phyloP scores from a whole-genome alignment of 352 stramenopile genomes.

The Phytophthora crassamura region DNA sequence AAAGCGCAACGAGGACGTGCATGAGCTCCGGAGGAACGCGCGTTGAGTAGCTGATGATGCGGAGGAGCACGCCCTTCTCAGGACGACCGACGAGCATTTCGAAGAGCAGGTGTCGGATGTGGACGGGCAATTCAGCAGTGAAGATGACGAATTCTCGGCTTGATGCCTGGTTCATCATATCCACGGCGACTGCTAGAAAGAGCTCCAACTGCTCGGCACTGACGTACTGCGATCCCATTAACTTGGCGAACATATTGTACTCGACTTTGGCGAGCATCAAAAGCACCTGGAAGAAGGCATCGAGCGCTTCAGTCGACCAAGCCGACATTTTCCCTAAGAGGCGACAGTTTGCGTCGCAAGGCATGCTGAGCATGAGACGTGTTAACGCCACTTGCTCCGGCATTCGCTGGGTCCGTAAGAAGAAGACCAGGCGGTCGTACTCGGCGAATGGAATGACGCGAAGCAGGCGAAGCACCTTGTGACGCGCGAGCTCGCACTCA shows the following conservation, averaged over 20 bases:
- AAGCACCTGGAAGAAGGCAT: slow-evolving; percentile 73
- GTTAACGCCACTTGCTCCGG: slow-evolving; percentile 64
- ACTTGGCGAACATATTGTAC: slow-evolving; percentile 59
- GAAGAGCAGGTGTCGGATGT: slow-evolving; percentile 58
- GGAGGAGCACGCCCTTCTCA: slow-evolving; percentile 65
- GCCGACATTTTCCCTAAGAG: slow-evolving; percentile 51
- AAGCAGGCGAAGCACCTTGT: slow-evolving; percentile 62
- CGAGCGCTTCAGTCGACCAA: slow-evolving; percentile 48
- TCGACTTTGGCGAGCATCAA: slow-evolving; percentile 69
- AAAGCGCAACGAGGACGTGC: slow-evolving; percentile 50
- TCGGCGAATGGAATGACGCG: slow-evolving; percentile 39
- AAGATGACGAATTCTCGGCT: slow-evolving; percentile 72
- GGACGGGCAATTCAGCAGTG: slow-evolving; percentile 48
- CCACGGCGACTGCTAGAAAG: slow-evolving; percentile 58
- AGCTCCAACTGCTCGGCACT: slow-evolving; percentile 41
- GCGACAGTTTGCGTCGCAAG: slow-evolving; percentile 49
- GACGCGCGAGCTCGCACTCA: slow-evolving; percentile 41
- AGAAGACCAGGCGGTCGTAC: slow-evolving; percentile 49
- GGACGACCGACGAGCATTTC: slow-evolving; percentile 44
- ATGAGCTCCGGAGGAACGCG: slow-evolving; percentile 47
- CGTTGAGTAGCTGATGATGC: slow-evolving; percentile 62
- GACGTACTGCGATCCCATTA: slow-evolving; percentile 62
- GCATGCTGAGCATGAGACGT: slow-evolving; percentile 68
- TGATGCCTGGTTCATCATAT: slow-evolving; percentile 78
- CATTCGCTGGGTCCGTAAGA: slow-evolving; percentile 62